Conservation (phyloP, 164 flowering plant species). For the Vitis rotundifolia region DNA sequence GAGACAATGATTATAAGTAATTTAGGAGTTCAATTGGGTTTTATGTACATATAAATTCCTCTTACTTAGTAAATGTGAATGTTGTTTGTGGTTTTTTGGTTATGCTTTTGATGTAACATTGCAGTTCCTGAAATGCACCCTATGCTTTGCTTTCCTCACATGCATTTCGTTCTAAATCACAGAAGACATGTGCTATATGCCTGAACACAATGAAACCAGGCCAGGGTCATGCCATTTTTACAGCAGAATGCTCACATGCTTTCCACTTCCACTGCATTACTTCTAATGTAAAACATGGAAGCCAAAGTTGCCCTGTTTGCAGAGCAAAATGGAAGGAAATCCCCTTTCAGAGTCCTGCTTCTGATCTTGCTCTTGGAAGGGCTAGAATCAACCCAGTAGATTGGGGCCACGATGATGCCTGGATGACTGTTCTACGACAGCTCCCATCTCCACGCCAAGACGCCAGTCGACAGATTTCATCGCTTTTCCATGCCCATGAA, state of each 20-base stretch:
- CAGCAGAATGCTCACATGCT: slow-evolving; percentile 93
- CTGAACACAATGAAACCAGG: slow-evolving; percentile 74
- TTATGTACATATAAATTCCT: too few species aligned
- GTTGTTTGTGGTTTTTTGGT: too few species aligned
- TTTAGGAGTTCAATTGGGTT: too few species aligned
- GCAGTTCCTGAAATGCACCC: too few species aligned
- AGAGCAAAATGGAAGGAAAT: slow-evolving; percentile 95
- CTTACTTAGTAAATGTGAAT: too few species aligned
- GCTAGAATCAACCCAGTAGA: slow-evolving; percentile 43
- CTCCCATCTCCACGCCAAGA: slow-evolving; percentile 49
- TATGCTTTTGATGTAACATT: too few species aligned
- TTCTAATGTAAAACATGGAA: slow-evolving; percentile 91
- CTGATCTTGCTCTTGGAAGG: slow-evolving; percentile 36
- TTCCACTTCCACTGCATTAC: slow-evolving; percentile 95
- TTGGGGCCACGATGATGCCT: slow-evolving; percentile 55
- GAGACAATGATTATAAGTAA: too few species aligned
- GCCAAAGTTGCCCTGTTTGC: slow-evolving; percentile 86
- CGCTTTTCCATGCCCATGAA: slow-evolving; percentile 52
- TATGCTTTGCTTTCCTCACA: slow-evolving; percentile 5
- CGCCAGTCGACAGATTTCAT: slow-evolving; percentile 34
- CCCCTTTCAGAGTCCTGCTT: slow-evolving; percentile 59
- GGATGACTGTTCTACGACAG: slow-evolving; percentile 47
- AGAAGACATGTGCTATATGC: slow-evolving; percentile 92
- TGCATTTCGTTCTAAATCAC: slow-evolving; percentile 25
- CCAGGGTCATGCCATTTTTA: slow-evolving; percentile 89